Conservation (phyloP, 306 rosid genomes). For the Lupinus albus region DNA sequence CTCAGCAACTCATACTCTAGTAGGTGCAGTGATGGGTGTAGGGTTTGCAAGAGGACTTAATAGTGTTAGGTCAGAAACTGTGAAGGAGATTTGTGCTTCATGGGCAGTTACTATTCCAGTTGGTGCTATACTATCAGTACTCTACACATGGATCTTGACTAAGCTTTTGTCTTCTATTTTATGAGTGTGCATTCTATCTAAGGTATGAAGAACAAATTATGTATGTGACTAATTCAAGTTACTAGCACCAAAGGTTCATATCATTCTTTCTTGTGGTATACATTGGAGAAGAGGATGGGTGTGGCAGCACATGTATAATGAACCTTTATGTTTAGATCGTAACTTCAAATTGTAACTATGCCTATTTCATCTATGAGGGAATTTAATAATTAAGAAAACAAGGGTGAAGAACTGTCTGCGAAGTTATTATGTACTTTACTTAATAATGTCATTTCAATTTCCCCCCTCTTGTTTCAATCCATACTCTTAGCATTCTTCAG, state of each 20-base stretch:
- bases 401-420: background rate
- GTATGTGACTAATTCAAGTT: constrained; percentile 35
- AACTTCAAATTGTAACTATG: background rate
- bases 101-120: constrained; percentile 93
- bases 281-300: constrained; percentile 35
- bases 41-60: constrained; percentile 97
- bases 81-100: constrained; percentile 85
- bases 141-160: constrained; percentile 90
- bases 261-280: constrained; percentile 33
- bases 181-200: constrained; percentile 47
- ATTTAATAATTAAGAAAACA: background rate
- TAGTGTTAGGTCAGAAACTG: constrained; percentile 88
- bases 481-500: background rate
- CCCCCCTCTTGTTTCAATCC: background rate
- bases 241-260: constrained; percentile 31
- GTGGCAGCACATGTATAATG: constrained; percentile 30
- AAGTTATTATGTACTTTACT: background rate
- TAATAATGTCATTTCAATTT: background rate
- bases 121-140: constrained; percentile 70
- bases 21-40: constrained; percentile 98
- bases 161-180: constrained; percentile 70
- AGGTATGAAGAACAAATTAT: constrained; percentile 41
- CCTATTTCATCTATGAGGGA: background rate
- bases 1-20: constrained; percentile 92
- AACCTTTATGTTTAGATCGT: constrained; percentile 27